Conservation (phyloP, 2,329 filamentous ascomycete species). For the Aspergillus sp. region DNA sequence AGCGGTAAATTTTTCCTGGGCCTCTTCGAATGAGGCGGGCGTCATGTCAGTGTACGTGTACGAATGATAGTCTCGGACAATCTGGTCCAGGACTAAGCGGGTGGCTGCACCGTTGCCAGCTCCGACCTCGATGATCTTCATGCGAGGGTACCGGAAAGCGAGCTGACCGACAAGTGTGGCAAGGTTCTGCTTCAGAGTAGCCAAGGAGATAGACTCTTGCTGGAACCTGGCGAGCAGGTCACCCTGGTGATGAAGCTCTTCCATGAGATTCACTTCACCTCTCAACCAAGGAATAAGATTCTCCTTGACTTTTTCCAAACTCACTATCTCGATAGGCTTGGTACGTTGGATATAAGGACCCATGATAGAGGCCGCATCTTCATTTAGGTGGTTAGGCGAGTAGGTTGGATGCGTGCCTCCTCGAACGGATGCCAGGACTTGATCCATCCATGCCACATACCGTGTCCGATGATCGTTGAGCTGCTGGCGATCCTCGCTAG, state of each 20-base stretch:
- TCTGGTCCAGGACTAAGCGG: slow-evolving; percentile 28
- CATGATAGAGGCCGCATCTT: neutral
- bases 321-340: neutral
- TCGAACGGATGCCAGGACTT: neutral
- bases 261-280: neutral
- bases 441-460: slow-evolving; percentile 7
- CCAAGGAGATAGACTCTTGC: neutral
- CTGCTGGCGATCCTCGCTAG: neutral
- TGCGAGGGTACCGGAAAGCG: slow-evolving; percentile 31
- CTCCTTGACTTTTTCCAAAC: neutral
- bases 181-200: neutral
- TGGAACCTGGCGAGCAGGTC: neutral
- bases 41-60: slow-evolving; percentile 52
- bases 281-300: slow-evolving; percentile 2
- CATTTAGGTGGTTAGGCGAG: neutral
- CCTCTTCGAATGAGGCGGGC: slow-evolving; percentile 40
- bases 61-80: slow-evolving; percentile 27
- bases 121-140: slow-evolving; percentile 36
- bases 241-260: neutral
- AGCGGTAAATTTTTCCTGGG: slow-evolving; percentile 23
- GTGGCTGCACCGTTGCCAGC: slow-evolving; percentile 43
- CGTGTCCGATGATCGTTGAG: neutral
- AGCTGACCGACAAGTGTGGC: neutral
- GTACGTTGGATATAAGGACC: neutral
- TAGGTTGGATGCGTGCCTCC: neutral